These are phyloP conservation scores for Ustulina deusta DNA, from an alignment of 2,329 filamentous ascomycete species.

Conservation along the genomic window DNA sequence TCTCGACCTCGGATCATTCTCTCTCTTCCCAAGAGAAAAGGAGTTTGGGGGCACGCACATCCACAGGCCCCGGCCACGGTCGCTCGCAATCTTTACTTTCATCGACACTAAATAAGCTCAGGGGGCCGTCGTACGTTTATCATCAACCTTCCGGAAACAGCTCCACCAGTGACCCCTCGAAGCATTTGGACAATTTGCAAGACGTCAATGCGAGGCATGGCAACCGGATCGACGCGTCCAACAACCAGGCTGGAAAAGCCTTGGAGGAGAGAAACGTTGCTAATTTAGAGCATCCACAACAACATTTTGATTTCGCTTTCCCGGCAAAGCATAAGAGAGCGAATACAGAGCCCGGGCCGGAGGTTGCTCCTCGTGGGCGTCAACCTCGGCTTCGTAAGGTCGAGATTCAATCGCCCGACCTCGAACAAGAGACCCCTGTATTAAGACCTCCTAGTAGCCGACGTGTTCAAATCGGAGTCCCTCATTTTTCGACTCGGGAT, in stretches of 20 bases:
- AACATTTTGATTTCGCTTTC: constrained; percentile 43
- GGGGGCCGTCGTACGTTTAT: constrained; percentile 51
- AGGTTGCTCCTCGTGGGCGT: constrained; percentile 40
- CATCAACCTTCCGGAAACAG: constrained; percentile 42
- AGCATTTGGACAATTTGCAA: constrained; percentile 39
- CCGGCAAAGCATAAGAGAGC: constrained; percentile 39
- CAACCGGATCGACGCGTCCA: background rate
- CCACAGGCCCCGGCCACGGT: constrained; percentile 45
- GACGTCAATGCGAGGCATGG: constrained; percentile 26
- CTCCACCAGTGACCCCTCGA: constrained; percentile 31
- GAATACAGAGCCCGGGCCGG: constrained; percentile 42
- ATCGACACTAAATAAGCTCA: constrained; percentile 48
- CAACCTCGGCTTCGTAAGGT: constrained; percentile 37
- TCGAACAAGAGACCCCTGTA: constrained; percentile 34
- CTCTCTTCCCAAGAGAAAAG: constrained; percentile 49
- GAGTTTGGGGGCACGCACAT: constrained; percentile 40
- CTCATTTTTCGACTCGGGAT: constrained; percentile 38
- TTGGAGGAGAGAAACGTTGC: constrained; percentile 20
- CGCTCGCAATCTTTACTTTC: constrained; percentile 51
- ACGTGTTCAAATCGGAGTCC: constrained; percentile 36
- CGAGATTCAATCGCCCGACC: constrained; percentile 33
- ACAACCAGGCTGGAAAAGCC: constrained; percentile 25
- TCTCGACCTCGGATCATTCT: constrained; percentile 48
- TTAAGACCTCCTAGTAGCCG: constrained; percentile 39
- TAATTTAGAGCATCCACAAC: constrained; percentile 31